Base-by-base conservation (phyloP, 1,284 basidiomycete species). In the Austropuccinia psidii region DNA sequence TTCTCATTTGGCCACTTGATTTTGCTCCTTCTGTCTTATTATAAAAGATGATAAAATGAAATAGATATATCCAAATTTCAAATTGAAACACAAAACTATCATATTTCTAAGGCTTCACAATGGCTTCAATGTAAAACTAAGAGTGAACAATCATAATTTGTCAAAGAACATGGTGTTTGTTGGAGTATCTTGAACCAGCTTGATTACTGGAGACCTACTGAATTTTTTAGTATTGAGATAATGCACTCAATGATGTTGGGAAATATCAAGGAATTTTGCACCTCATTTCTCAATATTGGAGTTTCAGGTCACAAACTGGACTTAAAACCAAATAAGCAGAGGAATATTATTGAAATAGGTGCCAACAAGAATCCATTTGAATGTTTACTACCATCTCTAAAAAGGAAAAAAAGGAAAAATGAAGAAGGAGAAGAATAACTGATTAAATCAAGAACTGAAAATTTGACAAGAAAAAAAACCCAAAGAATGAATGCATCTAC, bases 171-270 rank as follows among this genome's bases (percentile, higher is more conserved):
- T 50, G 67, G 67, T 45, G 67, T 61, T 45, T 47, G 43, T 21
- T 70, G 60, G n/a, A 60, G 50, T 9, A 70, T 60, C 11, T 55
- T 70, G 13, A 55, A 47, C 5, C 31, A 54, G 9, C 67, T 70
- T 50, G 19, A 39, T 0, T 70, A 70, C 31, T 70, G 67, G 67
- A 39, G 41, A 15, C 67, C 67, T 0, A 41, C 60, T 27, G 45
- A 70, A 21, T 60, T 31, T 50, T 49, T 37, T 29, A 61, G 54
- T 29, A 50, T 70, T 29, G 55, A 70, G 17, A 58, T 70, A 7
- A 70, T 70, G 67, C 67, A 70, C 27, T 50, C 27, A 27, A 35
- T 70, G 27, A 19, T 70, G 7, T 55, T 70, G 9, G 67, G 67
- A 3, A 49, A 55, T 35, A 19, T 60, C 9, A 60, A 61, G 29